Base-by-base conservation (phyloP, 192 early-diverging fungal genomes). In the Rhizophagus clarus region DNA sequence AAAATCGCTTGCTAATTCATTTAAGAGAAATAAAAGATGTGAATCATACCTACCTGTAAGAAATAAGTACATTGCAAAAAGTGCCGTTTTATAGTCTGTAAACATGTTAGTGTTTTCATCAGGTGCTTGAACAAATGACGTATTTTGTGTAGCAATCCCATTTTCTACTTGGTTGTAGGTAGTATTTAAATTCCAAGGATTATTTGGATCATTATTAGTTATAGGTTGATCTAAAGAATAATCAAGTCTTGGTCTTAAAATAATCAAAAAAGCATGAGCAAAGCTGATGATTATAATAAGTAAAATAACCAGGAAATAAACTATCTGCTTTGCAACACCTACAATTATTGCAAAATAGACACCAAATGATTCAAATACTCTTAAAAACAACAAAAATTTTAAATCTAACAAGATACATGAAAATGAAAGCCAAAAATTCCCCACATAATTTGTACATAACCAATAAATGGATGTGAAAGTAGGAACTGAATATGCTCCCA, bases 341-440 rank as follows among this genome's bases (percentile, higher is more conserved):
- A 72, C 14, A 22, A 72, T 72, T 7, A 72, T 72, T 20, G 71
- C 71, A 42, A 47, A 49, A 51, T 72, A 72, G 4, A 45, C 28
- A 47, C 71, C 71, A 49, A 72, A 72, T 7, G 37, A 72, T 51
- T 72, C 71, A 45, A 72, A 45, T 15, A 45, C 42, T 45, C 71
- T 37, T 0, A 72, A 28, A 20, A 72, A 72, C 11, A 72, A 26
- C 7, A 72, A 24, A 47, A 72, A 51, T 72, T 47, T 72, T 7
- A 72, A 5, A 3, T 51, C 37, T 3, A 72, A 17, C 7, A 72
- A 29, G 14, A 72, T n/a, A 49, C 12, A 17, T 47, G 71, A 47
- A n/a, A 72, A 14, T 26, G 71, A 42, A 10, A 51, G 14, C 22
- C 5, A 24, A 45, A 12, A 12, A 10, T 1, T 45, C 2, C 12